Percentiles rank a stretch among this genome's conserved stretches.
Evolutionary conservation across 1,284 basidiomycete species (phyloP).

Genomic region (Anthracocystis panici-leucophaei): DNA sequence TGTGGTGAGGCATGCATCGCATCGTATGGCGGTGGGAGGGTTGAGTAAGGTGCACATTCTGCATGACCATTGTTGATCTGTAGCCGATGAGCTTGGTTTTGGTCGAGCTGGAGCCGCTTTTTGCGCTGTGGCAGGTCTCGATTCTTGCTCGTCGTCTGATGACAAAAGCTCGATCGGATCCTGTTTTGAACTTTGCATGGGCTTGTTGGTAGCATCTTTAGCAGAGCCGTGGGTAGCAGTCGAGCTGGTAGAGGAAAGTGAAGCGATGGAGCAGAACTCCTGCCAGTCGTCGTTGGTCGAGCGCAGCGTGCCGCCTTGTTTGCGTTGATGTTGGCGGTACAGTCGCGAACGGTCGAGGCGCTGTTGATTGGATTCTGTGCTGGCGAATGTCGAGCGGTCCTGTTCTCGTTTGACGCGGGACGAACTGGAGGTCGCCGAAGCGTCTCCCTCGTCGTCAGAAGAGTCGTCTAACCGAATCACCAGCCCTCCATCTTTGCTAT

Average conservation of each 20-base stretch:
- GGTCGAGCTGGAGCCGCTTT: neutral
- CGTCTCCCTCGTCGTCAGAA: constrained; percentile 11
- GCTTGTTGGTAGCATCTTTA: neutral
- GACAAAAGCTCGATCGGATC: constrained; percentile 33
- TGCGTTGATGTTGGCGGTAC: constrained; percentile 41
- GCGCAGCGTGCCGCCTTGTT: constrained; percentile 32
- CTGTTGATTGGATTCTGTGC: constrained; percentile 30
- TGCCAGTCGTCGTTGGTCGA: constrained; percentile 44
- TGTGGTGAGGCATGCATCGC: constrained; percentile 38
- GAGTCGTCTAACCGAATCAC: constrained; percentile 35
- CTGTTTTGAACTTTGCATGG: constrained; percentile 4
- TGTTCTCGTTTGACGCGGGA: constrained; percentile 25
- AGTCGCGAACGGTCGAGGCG: constrained; percentile 37
- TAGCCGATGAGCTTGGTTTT: neutral
- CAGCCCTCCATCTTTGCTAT: constrained; percentile 19
- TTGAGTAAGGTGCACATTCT: constrained; percentile 47
- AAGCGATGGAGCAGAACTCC: constrained; percentile 35
- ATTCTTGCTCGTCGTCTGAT: constrained; percentile 31
- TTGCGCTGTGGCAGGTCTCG: neutral
- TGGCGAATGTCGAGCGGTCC: constrained; percentile 34
- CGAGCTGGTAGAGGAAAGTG: constrained; percentile 8
- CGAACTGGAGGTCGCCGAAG: neutral
- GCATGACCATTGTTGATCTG: constrained; percentile 27
- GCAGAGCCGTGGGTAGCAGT: constrained; percentile 1
- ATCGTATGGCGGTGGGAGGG: constrained; percentile 7